Evolutionary conservation across 495 filamentous ascomycete species (phyloP).

Genomic region (Penicillium cataractarum): DNA sequence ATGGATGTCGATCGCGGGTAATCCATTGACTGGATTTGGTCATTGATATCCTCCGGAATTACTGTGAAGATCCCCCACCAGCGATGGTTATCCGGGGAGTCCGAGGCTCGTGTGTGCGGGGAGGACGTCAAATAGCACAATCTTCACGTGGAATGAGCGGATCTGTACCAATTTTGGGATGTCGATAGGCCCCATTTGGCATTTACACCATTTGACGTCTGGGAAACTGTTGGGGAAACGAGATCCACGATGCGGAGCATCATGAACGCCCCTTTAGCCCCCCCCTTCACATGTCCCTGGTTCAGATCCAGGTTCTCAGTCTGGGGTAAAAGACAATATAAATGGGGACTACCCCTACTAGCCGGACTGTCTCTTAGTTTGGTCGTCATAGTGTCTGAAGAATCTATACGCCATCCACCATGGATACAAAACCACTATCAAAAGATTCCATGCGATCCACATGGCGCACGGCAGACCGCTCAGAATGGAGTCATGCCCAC

Average conservation of each 20-base stretch:
- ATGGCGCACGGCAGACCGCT: slow-evolving; percentile 39
- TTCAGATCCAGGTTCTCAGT: neutral
- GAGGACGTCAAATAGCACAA: slow-evolving; percentile 1
- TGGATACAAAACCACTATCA: slow-evolving; percentile 33
- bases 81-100: neutral
- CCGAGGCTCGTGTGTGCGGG: slow-evolving; percentile 15
- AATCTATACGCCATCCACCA: slow-evolving; percentile 9
- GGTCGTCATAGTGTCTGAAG: neutral
- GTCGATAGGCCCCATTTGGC: neutral
- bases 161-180: slow-evolving; percentile 12
- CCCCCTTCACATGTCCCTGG: slow-evolving; percentile 24
- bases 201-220: slow-evolving; percentile 18
- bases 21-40: neutral
- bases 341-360: neutral
- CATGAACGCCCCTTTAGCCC: slow-evolving; percentile 12
- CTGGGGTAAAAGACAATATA: slow-evolving; percentile 20
- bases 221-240: slow-evolving; percentile 26
- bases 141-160: slow-evolving; percentile 20
- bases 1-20: neutral
- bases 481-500: slow-evolving; percentile 41
- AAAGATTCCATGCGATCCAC: slow-evolving; percentile 52
- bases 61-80: neutral
- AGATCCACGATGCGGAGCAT: slow-evolving; percentile 22
- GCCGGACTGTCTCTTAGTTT: neutral
- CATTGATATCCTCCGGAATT: neutral